Base-by-base conservation (phyloP, 2,329 filamentous ascomycete genomes). In the Fusarium ambrosium region DNA sequence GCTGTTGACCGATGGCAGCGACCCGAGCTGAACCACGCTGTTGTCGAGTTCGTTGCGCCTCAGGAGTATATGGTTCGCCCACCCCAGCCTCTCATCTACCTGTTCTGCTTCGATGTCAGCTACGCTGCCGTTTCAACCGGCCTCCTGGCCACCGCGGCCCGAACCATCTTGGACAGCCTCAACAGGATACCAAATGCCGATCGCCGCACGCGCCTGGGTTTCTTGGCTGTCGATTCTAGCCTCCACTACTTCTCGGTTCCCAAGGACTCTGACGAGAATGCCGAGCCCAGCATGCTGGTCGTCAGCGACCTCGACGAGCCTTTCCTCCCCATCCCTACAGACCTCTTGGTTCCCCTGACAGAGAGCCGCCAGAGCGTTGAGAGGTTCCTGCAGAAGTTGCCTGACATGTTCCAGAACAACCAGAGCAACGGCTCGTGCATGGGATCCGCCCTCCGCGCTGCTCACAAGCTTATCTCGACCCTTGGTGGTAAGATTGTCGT, bases 31-130 rank as follows among this genome's bases (percentile, higher is more conserved):
- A 99, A 99, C 85, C 93, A 98, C 81, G 90, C 95, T n/a, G 95
- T 98, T 39, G 95, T 98, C 70, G 97, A 99, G 81, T 99, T 98
- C 81, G 94, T 99, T 76, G 97, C 97, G 14, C 97, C 97, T 3
- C 97, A 99, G 84, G 97, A 99, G 85, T 99, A 99, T 85, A 99
- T 99, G 97, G 97, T 99, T 39, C 93, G 97, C 71, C 95, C 97
- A 66, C 97, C 97, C 53, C 96, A 98, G 84, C 97, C 97, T 43
- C 88, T 98, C 43, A 96, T 98, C 43, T 98, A 98, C 82, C 89
- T 98, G 16, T 98, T 98, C 89, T 87, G 98, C 78, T 94, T 98
- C 80, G 96, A 98, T 79, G 95, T 98, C 73, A 98, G 95, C 87
- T 97, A 95, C 79, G 92, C 94, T 14, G 92, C 96, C 36, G 94